phyloP scores from a whole-genome alignment of 1,139 yeast genomes.

The Yamadazyma triangularis region DNA sequence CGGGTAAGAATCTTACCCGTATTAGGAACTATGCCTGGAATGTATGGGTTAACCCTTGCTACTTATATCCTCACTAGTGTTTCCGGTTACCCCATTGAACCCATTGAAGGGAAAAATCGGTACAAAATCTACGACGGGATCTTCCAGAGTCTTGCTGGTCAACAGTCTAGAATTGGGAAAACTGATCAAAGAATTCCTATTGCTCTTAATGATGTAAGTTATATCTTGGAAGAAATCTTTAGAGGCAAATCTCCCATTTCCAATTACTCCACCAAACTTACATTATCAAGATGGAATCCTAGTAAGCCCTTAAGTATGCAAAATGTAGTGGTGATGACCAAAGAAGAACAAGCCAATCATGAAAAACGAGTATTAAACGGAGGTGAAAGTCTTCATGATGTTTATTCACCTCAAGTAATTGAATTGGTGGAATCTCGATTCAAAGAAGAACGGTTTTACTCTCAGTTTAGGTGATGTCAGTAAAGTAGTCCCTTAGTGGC shows the following conservation, averaged over 20 bases:
- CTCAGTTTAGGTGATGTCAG: constrained; percentile 47
- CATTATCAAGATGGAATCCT: constrained; percentile 83
- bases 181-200: constrained; percentile 70
- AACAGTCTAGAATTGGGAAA: constrained; percentile 71
- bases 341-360: constrained; percentile 78
- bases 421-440: constrained; percentile 60
- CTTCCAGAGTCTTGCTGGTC: constrained; percentile 80
- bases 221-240: constrained; percentile 86
- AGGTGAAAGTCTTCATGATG: constrained; percentile 54
- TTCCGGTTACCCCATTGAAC: constrained; percentile 84
- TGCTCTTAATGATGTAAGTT: constrained; percentile 68
- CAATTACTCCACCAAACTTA: constrained; percentile 74
- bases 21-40: constrained; percentile 93
- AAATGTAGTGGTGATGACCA: constrained; percentile 82
- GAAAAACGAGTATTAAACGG: constrained; percentile 71
- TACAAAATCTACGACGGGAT: constrained; percentile 79
- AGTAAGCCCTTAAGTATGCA: constrained; percentile 50
- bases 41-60: constrained; percentile 88
- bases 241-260: constrained; percentile 89
- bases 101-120: constrained; percentile 88
- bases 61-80: constrained; percentile 75
- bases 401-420: constrained; percentile 60
- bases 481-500: too few relatives aligned
- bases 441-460: constrained; percentile 68
- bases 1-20: constrained; percentile 93